A percentile compares a stretch with the other conserved stretches of the same genome.
Conservation (phyloP, 192 early-diverging fungal species). For the Podila horticola region DNA sequence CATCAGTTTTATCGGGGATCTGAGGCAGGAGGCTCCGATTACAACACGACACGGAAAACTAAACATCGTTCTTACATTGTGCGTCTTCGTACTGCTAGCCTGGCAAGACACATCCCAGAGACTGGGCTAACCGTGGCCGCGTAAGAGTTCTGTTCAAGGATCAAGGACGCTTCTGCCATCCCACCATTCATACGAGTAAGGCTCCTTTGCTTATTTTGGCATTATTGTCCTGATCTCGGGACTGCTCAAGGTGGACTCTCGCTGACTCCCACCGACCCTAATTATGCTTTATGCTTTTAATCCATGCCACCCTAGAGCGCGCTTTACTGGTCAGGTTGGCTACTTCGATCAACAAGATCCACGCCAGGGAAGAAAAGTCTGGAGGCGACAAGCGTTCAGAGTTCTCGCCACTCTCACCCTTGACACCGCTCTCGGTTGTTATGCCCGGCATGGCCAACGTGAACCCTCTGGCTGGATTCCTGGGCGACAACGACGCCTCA, state of each 20-base stretch:
- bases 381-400: conserved; percentile 25
- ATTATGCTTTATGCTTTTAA: background rate
- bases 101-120: conserved; percentile 74
- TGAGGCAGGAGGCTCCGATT: background rate
- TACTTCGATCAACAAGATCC: conserved; percentile 34
- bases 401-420: conserved; percentile 40
- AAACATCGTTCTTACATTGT: background rate
- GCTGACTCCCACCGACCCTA: background rate
- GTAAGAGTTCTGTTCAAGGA: conserved; percentile 72
- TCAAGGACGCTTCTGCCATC: conserved; percentile 52
- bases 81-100: conserved; percentile 3
- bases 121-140: conserved; percentile 76
- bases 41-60: background rate
- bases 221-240: background rate
- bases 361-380: conserved; percentile 29
- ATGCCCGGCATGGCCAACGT: conserved; percentile 44
- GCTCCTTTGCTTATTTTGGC: background rate
- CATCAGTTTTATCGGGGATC: background rate
- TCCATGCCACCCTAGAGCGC: conserved; percentile 10
- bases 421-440: conserved; percentile 39
- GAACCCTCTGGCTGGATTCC: conserved; percentile 36
- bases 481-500: conserved; percentile 22
- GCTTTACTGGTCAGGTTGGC: conserved; percentile 34
- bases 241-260: background rate
- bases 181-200: conserved; percentile 64